phyloP scores from a whole-genome alignment of 441 rosid genomes.

The Populus hybrid region DNA sequence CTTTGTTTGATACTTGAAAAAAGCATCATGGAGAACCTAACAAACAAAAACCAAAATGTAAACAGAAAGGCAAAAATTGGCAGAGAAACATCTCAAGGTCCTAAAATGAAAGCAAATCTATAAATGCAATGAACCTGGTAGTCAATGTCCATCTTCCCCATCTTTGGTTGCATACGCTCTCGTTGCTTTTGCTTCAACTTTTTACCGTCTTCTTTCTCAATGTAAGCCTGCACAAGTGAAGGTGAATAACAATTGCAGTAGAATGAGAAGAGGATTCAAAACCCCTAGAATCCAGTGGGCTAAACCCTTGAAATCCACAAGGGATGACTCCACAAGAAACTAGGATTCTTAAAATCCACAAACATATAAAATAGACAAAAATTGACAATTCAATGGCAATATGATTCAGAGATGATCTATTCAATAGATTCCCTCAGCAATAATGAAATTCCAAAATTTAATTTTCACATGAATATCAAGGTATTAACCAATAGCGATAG shows the following conservation, averaged over 20 bases:
- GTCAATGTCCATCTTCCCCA: slow-evolving; percentile 99
- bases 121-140: slow-evolving; percentile 65
- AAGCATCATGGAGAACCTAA: slow-evolving; percentile 99
- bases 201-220: slow-evolving; percentile 96
- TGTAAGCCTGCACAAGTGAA: slow-evolving; percentile 67
- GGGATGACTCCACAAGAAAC: neutral
- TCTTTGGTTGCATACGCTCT: slow-evolving; percentile 98
- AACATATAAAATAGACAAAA: too few species aligned
- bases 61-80: neutral
- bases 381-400: neutral
- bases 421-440: neutral
- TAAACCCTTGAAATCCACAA: neutral
- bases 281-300: neutral
- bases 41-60: slow-evolving; percentile 4
- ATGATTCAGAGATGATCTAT: neutral
- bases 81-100: neutral
- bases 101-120: slow-evolving; percentile 1
- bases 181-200: slow-evolving; percentile 98
- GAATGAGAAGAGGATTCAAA: neutral
- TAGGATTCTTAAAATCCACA: neutral
- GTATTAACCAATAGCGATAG: neutral
- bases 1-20: slow-evolving; percentile 96
- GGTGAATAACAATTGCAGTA: neutral
- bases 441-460: too few species aligned
- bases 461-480: neutral